Evolutionary conservation across 306 rosid species (phyloP).

Genomic region (Crataegus laevigata): DNA sequence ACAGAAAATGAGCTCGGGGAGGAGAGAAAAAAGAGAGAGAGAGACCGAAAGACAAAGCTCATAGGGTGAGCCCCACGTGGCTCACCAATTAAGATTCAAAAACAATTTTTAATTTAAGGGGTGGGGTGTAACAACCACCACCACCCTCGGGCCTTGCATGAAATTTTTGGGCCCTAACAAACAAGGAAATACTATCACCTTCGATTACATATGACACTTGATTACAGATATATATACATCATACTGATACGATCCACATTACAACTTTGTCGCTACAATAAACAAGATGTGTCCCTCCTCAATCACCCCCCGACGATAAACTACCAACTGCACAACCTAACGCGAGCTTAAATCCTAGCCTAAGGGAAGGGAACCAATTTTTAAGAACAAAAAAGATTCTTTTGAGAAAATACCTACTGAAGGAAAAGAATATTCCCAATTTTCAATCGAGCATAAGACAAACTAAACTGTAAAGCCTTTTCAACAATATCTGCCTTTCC

Average conservation of each 20-base stretch:
- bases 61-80: too few species aligned
- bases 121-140: too few species aligned
- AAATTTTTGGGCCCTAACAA: too few species aligned
- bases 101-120: too few species aligned
- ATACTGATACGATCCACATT: constrained; percentile 48
- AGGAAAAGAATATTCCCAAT: constrained; percentile 29
- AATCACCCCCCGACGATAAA: constrained; percentile 14
- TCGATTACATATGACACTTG: constrained; percentile 35
- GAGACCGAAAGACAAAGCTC: too few species aligned
- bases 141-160: too few species aligned
- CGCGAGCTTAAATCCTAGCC: constrained; percentile 31
- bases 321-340: constrained; percentile 42
- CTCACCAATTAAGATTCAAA: too few species aligned
- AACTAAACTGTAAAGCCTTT: constrained; percentile 31
- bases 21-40: too few species aligned
- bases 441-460: constrained; percentile 29
- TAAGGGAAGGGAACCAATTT: constrained; percentile 6
- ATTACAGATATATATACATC: constrained; percentile 64
- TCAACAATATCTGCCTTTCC: constrained; percentile 54
- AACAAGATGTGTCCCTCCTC: constrained; percentile 28
- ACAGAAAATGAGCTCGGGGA: too few species aligned
- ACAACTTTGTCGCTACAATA: constrained; percentile 36
- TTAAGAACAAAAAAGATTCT: background rate
- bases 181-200: constrained; percentile 29
- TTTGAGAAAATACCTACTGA: constrained; percentile 16